phyloP scores from a whole-genome alignment of 352 stramenopile genomes.

The Globisporangium carolinianum region DNA sequence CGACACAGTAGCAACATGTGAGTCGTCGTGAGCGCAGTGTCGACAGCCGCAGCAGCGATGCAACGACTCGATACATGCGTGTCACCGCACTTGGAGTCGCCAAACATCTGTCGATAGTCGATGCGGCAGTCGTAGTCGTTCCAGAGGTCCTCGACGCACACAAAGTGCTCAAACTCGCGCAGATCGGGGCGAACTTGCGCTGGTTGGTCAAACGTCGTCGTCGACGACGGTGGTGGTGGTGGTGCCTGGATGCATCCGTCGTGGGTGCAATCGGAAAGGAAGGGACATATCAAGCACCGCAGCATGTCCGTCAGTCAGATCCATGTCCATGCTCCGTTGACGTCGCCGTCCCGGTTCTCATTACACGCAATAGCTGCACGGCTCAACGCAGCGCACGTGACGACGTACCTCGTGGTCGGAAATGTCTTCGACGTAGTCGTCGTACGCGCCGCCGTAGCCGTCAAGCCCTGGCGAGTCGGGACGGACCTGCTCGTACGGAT shows the following conservation, averaged over 20 bases:
- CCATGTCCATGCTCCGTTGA: no score
- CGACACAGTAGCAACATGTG: not conserved
- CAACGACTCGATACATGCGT: no score
- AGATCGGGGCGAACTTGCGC: conserved; percentile 28
- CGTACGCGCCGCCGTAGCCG: conserved; percentile 10
- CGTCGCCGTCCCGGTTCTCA: no score
- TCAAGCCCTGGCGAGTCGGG: conserved; percentile 12
- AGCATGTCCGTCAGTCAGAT: not conserved
- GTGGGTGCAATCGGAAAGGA: no score
- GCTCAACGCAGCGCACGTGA: no score
- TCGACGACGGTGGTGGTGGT: not conserved
- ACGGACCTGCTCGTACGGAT: conserved; percentile 28
- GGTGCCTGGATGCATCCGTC: no score
- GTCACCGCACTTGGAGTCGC: conserved; percentile 39
- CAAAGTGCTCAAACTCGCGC: conserved; percentile 54
- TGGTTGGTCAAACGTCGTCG: conserved; percentile 14
- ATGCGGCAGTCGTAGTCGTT: conserved; percentile 51
- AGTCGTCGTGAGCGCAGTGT: no score
- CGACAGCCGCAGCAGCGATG: no score
- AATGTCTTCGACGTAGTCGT: conserved; percentile 52
- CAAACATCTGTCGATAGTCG: conserved; percentile 69
- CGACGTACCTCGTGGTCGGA: conserved; percentile 51
- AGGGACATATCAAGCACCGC: no score
- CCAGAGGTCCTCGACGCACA: conserved; percentile 52
- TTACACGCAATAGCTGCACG: no score